These are phyloP conservation scores for Pelargonium australe DNA, from an alignment of 441 rosid species.

Conservation along the genomic window DNA sequence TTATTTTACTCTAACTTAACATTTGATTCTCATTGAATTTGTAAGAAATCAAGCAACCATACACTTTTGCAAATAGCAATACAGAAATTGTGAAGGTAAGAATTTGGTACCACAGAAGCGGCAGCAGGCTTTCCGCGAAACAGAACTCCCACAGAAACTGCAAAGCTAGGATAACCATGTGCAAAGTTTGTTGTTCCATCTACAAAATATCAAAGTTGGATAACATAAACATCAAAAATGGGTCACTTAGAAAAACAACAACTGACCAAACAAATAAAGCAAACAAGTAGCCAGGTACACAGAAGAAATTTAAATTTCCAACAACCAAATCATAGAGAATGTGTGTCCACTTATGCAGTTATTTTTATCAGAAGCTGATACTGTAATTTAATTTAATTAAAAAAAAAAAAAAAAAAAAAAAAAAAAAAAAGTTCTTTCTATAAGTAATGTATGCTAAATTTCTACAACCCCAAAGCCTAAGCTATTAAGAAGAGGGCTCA, in stretches of 20 bases:
- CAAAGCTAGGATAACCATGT: slow-evolving; percentile 94
- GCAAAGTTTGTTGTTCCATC: slow-evolving; percentile 98
- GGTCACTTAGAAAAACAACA: slow-evolving; percentile 7
- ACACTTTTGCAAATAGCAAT: background rate
- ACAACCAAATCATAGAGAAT: background rate
- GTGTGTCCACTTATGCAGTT: background rate
- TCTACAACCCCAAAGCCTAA: no score
- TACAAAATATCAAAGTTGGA: slow-evolving; percentile 21
- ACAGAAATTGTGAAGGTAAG: slow-evolving; percentile 9
- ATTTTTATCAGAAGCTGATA: background rate
- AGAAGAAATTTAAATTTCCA: background rate
- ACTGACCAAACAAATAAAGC: background rate
- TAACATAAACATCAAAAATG: slow-evolving; percentile 6
- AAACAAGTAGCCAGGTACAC: background rate
- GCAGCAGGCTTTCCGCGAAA: slow-evolving; percentile 77
- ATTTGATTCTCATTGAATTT: no score
- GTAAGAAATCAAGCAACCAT: background rate
- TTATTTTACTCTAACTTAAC: no score
- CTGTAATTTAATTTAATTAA: no score
- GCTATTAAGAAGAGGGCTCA: no score
- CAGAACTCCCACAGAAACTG: slow-evolving; percentile 87
- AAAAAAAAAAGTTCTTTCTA: no score
- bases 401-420: no score
- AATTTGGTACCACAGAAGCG: slow-evolving; percentile 69
- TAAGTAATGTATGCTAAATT: no score